Evolutionary conservation across 2,329 filamentous ascomycete genomes (phyloP), one percentile per base, ranked within the genome.

Genomic region (Sphaerulina populicola): DNA sequence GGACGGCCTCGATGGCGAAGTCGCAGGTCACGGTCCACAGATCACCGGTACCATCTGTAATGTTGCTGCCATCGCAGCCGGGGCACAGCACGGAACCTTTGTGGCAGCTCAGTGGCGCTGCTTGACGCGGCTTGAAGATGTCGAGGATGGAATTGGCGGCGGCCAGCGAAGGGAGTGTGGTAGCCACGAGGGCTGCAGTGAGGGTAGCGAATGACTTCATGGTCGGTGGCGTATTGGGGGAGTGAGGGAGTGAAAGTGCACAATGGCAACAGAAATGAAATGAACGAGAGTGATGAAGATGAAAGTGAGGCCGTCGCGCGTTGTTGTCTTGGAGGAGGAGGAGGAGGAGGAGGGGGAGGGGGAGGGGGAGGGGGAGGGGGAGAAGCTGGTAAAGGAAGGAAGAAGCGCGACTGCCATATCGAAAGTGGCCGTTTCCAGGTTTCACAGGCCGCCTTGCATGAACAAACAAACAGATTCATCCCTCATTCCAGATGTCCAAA

Each of bases 201-300:
- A 49, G 35, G 31, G 54, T 43, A 49, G 41, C 29, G 43, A 51
- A 44, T 14, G 52, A 47, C 47, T 56, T 50, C 47, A 53, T 53
- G 38, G 11, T 53, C n/a, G 23, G 47, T 31, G 23, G 27, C 39
- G 47, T 33, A 41, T 36, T 15, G 68, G 77, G 1, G 68, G 73
- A 30, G 60, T 18, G 18, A 18, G 18, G 18, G 18, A 18, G 18
- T 18, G 18, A 3, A 18, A 18, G 18, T 18, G 18, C 29, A 43
- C n/a, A 41, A 33, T 12, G 44, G 52, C 47, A 29, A 35, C 36
- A 41, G 47, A 36, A 49, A 21, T 15, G 46, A 42, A 43, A 42
- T 10, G 31, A 14, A 40, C 10, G 36, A 14, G 30, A 31, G 39
- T 9, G 15, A 37, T 30, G 36, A 21, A 27, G 6, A 6, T 18